phyloP scores from a whole-genome alignment of 257 asterid species.

The Eucommia ulmoides region DNA sequence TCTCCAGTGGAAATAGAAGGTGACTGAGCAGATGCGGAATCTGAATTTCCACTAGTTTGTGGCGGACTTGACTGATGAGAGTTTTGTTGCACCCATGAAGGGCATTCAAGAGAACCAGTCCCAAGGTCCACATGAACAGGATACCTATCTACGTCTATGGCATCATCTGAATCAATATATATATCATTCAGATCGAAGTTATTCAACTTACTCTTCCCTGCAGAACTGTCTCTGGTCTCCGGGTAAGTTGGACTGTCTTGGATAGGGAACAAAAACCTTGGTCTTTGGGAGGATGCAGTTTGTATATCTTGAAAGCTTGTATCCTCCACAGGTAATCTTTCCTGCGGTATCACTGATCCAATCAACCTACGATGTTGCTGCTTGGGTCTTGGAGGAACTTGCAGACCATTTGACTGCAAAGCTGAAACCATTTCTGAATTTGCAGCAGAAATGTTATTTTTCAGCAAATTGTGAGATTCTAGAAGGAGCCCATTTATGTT shows the following conservation, averaged over 20 bases:
- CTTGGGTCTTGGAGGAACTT: slow-evolving; percentile 27
- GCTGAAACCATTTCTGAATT: slow-evolving; percentile 32
- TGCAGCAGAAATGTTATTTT: slow-evolving; percentile 27
- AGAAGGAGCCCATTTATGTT: slow-evolving; percentile 32
- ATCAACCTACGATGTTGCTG: slow-evolving; percentile 23
- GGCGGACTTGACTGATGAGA: slow-evolving; percentile 75
- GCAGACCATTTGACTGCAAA: slow-evolving; percentile 41
- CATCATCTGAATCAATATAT: slow-evolving; percentile 67
- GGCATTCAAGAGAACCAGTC: slow-evolving; percentile 24
- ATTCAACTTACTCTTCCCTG: slow-evolving; percentile 47
- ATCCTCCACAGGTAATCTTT: slow-evolving; percentile 13
- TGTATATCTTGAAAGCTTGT: slow-evolving; percentile 17
- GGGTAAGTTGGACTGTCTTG: slow-evolving; percentile 31
- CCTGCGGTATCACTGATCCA: slow-evolving; percentile 25
- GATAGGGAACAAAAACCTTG: slow-evolving; percentile 21
- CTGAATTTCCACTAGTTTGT: slow-evolving; percentile 71
- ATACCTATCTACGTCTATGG: slow-evolving; percentile 40
- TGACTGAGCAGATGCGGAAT: slow-evolving; percentile 71
- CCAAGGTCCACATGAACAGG: slow-evolving; percentile 19
- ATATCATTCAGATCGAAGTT: slow-evolving; percentile 62
- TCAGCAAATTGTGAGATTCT: slow-evolving; percentile 35
- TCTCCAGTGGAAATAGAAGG: slow-evolving; percentile 77
- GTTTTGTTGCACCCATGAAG: slow-evolving; percentile 62
- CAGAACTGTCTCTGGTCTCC: slow-evolving; percentile 33
- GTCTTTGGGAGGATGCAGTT: slow-evolving; percentile 32